A percentile compares a stretch with the other conserved stretches of the same genome.
Evolutionary conservation across 2,329 filamentous ascomycete species (phyloP).

Genomic region (Periconia macrospinosa): DNA sequence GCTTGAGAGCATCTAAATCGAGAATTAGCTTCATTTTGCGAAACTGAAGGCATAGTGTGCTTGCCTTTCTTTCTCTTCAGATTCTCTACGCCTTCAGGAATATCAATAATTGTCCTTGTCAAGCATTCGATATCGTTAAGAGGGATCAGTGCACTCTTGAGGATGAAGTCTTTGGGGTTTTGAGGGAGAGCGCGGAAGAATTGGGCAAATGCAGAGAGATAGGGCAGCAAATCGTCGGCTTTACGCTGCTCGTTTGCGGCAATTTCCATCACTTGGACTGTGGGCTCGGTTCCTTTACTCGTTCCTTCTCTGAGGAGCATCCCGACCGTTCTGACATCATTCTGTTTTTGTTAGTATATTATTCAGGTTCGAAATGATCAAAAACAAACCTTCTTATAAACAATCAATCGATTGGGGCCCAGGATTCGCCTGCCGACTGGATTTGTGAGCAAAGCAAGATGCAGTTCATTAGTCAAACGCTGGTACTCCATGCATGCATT

Average conservation of each 20-base stretch:
- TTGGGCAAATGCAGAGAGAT: conserved; percentile 69
- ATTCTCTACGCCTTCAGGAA: conserved; percentile 47
- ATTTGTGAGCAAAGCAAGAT: conserved; percentile 75
- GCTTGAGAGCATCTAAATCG: conserved; percentile 51
- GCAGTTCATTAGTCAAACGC: conserved; percentile 77
- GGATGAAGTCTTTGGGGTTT: conserved; percentile 66
- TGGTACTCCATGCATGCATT: conserved; percentile 79
- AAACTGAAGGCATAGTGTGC: conserved; percentile 22
- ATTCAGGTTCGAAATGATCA: neutral
- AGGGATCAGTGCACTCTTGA: conserved; percentile 70
- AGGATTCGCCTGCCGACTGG: conserved; percentile 82
- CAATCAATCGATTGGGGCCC: conserved; percentile 71
- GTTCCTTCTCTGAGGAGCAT: conserved; percentile 77
- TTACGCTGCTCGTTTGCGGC: conserved; percentile 70
- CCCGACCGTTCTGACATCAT: conserved; percentile 80
- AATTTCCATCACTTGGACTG: conserved; percentile 78
- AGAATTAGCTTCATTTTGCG: neutral
- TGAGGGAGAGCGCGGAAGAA: conserved; percentile 70
- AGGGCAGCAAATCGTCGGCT: conserved; percentile 84
- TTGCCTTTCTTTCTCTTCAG: conserved; percentile 55
- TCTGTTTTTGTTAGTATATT: conserved; percentile 47
- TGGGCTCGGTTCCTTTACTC: conserved; percentile 66
- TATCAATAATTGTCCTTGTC: conserved; percentile 66
- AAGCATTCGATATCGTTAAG: conserved; percentile 82
- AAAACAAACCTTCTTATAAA: conserved; percentile 67